phyloP scores from a whole-genome alignment of 1,284 basidiomycete genomes.

The Phellopilus nigrolimitatus region DNA sequence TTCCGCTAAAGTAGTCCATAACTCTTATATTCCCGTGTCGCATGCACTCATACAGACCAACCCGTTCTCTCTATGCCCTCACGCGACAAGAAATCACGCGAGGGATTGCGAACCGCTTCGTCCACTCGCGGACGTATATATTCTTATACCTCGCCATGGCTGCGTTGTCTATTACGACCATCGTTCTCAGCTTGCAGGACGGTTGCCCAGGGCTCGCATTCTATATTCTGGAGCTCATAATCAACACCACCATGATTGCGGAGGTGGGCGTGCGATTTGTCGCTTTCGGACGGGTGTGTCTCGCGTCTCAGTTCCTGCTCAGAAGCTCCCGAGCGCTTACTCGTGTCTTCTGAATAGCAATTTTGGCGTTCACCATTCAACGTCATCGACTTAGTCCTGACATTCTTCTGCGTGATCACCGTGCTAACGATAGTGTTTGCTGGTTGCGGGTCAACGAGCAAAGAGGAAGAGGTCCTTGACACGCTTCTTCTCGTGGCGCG shows the following conservation, averaged over 20 bases:
- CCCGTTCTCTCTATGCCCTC: constrained; percentile 75
- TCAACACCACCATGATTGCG: constrained; percentile 88
- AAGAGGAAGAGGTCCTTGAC: constrained; percentile 89
- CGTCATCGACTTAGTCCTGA: constrained; percentile 80
- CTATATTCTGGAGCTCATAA: constrained; percentile 86
- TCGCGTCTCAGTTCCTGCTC: not conserved
- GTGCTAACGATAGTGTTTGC: constrained; percentile 81
- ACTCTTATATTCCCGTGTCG: too few relatives aligned
- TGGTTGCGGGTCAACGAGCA: constrained; percentile 69
- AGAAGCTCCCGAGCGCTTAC: constrained; percentile 5
- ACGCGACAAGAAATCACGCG: constrained; percentile 73
- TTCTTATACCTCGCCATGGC: constrained; percentile 89
- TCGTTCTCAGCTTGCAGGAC: constrained; percentile 79
- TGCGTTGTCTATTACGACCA: constrained; percentile 82
- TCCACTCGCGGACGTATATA: constrained; percentile 78
- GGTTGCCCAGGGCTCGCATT: constrained; percentile 78
- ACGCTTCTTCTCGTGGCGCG: constrained; percentile 85
- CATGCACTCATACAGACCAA: constrained; percentile 41
- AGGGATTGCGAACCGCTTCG: constrained; percentile 81
- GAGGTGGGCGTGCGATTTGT: constrained; percentile 87
- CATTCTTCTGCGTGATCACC: constrained; percentile 82
- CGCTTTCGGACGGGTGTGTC: constrained; percentile 81
- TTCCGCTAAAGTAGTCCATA: too few relatives aligned
- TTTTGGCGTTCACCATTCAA: constrained; percentile 94
- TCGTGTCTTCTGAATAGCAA: constrained; percentile 54